phyloP scores from a whole-genome alignment of 2,329 filamentous ascomycete species.

The Neonectria hederae region DNA sequence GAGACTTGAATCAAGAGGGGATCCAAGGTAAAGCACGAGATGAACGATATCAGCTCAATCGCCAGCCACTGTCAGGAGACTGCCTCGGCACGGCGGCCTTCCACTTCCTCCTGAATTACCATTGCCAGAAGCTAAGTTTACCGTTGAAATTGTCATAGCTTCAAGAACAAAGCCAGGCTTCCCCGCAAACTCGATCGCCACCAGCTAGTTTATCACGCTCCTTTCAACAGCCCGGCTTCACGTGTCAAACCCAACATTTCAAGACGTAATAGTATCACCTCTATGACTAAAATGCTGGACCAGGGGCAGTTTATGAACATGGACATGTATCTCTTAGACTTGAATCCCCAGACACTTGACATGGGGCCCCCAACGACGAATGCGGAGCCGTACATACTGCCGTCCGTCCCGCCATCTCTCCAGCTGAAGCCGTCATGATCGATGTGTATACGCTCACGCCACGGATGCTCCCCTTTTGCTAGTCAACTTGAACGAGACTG shows the following conservation, averaged over 20 bases:
- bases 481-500: background rate
- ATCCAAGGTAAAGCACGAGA: background rate
- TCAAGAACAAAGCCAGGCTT: constrained; percentile 40
- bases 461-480: background rate
- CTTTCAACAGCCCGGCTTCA: constrained; percentile 32
- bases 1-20: background rate
- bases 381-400: constrained; percentile 33
- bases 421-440: constrained; percentile 8
- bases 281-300: constrained; percentile 39
- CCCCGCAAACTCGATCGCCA: constrained; percentile 38
- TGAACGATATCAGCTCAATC: background rate
- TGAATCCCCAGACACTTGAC: constrained; percentile 35
- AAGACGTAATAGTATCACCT: constrained; percentile 40
- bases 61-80: background rate
- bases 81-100: background rate
- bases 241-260: constrained; percentile 30
- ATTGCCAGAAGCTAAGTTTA: background rate
- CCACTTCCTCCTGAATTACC: background rate
- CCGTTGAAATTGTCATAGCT: constrained; percentile 24
- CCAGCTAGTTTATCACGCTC: constrained; percentile 22
- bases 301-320: constrained; percentile 25
- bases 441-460: constrained; percentile 22
- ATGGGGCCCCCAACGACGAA: constrained; percentile 27
- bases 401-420: constrained; percentile 24
- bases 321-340: constrained; percentile 29